These are phyloP conservation scores for Castanea mollissima DNA, from an alignment of 306 rosid species.

Conservation along the genomic window DNA sequence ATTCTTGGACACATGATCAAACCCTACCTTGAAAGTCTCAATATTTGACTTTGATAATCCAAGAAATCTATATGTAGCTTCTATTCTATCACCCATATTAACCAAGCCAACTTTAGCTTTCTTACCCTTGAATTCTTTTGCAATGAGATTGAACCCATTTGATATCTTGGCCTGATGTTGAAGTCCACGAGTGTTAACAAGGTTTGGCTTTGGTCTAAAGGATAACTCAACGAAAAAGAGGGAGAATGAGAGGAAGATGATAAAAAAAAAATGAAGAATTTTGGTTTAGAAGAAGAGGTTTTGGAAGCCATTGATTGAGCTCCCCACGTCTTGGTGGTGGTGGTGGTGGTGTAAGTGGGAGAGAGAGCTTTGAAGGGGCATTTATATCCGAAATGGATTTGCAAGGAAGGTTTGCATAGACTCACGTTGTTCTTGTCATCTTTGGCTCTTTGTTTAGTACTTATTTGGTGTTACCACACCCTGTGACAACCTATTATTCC, in stretches of 20 bases:
- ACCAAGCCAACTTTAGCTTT: constrained; percentile 56
- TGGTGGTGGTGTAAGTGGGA: neutral
- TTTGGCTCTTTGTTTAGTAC: neutral
- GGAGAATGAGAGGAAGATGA: constrained; percentile 22
- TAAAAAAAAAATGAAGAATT: constrained; percentile 14
- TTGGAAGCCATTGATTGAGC: constrained; percentile 32
- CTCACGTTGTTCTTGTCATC: neutral
- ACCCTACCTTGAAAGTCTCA: constrained; percentile 25
- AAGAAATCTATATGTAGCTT: neutral
- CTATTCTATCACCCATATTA: constrained; percentile 16
- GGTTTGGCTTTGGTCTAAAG: neutral
- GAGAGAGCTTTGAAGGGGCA: neutral
- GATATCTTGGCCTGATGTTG: constrained; percentile 1
- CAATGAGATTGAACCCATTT: constrained; percentile 38
- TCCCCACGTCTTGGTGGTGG: neutral
- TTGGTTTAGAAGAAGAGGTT: constrained; percentile 18
- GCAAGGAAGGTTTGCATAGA: constrained; percentile 16
- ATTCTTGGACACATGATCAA: constrained; percentile 24
- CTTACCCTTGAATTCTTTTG: constrained; percentile 1
- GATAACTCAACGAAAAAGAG: constrained; percentile 8
- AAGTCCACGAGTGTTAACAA: neutral
- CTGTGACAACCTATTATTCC: no score
- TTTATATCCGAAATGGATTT: neutral
- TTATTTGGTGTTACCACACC: neutral
- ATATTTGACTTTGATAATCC: constrained; percentile 3